Evolutionary conservation across 257 asterid genomes (phyloP).

Genomic region (Perilla frutescens): DNA sequence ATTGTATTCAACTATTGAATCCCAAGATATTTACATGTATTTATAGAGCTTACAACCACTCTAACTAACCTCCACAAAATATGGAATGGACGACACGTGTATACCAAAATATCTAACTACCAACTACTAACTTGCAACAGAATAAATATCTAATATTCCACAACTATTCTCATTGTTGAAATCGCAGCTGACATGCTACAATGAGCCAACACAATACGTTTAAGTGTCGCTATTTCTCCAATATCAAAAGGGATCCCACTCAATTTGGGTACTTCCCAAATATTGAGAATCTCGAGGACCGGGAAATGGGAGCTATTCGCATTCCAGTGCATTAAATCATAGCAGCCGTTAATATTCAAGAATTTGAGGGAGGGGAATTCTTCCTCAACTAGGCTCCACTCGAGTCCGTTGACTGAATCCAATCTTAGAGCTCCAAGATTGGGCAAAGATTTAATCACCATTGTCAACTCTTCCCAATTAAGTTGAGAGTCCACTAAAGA

Average conservation of each 20-base stretch:
- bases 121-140: no score
- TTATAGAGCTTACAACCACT: no score
- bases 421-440: conserved; percentile 5
- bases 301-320: neutral
- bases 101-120: no score
- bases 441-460: neutral
- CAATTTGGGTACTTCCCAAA: neutral
- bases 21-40: no score
- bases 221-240: conserved; percentile 35
- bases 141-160: no score
- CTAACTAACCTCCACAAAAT: no score
- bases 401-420: no score
- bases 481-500: neutral
- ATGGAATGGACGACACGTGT: no score
- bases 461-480: conserved; percentile 19
- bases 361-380: conserved; percentile 9
- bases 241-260: neutral
- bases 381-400: conserved; percentile 28
- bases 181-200: neutral
- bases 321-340: neutral
- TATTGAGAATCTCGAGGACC: neutral
- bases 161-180: conserved; percentile 7
- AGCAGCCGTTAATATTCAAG: neutral
- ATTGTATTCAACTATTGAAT: no score
- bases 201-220: neutral